Conservation (phyloP, 1,284 basidiomycete species). For the Porogramme epimiltina region DNA sequence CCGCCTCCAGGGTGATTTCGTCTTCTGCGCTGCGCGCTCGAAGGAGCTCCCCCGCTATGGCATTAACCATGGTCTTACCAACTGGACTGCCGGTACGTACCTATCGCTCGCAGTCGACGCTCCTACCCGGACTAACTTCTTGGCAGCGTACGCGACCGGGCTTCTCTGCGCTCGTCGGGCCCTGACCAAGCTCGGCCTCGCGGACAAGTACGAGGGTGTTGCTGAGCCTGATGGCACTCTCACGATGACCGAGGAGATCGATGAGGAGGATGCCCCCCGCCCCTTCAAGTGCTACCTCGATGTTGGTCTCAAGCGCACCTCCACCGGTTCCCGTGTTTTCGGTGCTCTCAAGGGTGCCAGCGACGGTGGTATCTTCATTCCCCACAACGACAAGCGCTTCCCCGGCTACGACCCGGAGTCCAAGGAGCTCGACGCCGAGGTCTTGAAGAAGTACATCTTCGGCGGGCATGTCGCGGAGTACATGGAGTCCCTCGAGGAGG, state of each 20-base stretch:
- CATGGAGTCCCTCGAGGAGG: constrained; percentile 99
- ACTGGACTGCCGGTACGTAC: constrained; percentile 89
- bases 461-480: constrained; percentile 99
- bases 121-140: not conserved
- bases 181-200: constrained; percentile 92
- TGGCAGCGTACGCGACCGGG: constrained; percentile 93
- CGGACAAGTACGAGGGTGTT: constrained; percentile 98
- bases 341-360: constrained; percentile 99
- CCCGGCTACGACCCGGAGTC: constrained; percentile 95
- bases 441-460: constrained; percentile 97
- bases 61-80: constrained; percentile 97
- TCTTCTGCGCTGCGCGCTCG: constrained; percentile 87
- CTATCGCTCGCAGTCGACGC: constrained; percentile 4
- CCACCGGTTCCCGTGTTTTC: constrained; percentile 97
- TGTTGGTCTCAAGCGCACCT: constrained; percentile 97
- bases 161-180: constrained; percentile 95
- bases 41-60: constrained; percentile 95
- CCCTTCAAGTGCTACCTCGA: constrained; percentile 99
- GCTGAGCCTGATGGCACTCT: constrained; percentile 91
- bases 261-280: constrained; percentile 92
- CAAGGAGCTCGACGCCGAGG: constrained; percentile 95
- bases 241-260: constrained; percentile 79
- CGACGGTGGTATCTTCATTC: constrained; percentile 97
- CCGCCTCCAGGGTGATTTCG: constrained; percentile 96
- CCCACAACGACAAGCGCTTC: constrained; percentile 98